Evolutionary conservation across 768 basidiomycete species (phyloP), one percentile per base, ranked within the genome.

Genomic region (Rossbeevera mucosa): DNA sequence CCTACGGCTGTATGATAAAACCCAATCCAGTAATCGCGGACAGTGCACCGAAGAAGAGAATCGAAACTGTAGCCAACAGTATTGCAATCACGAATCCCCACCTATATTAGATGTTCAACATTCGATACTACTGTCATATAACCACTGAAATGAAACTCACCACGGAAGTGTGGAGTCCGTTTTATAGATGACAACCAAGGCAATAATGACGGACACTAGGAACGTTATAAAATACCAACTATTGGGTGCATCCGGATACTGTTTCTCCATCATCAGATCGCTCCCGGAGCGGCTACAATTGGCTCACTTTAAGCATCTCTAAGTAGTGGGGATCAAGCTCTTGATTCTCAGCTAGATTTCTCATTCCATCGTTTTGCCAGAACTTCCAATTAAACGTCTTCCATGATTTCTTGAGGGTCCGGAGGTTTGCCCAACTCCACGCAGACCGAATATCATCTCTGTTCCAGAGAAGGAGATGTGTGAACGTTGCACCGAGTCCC

Each of bases 151-250:
- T 28, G 6, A 7, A 11, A 54, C 61, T 50, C 25, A 63, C 82
- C 82, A 82, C 20, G 82, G 82, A 9, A 84, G 63, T 2, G 74
- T 77, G 6, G 80, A 78, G 48, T 76, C 57, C n/a, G 74, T 76
- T 26, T 77, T 74, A 63, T 82, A 83, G 54, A 78, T 69, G 4
- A 78, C 76, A 6, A 76, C 72, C 72, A 82, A 74, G 0, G 80
- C 80, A 68, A 82, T 76, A 2, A 76, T 67, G 50, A 79, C 71
- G 26, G 63, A 67, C 4, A 60, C 2, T 5, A 61, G 16, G 22
- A 71, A 48, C 7, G 58, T 59, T 3, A 58, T 22, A 16, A 58
- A 54, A 57, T 73, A 73, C 73, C 71, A 72, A 33, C 63, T 65
- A 29, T 66, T 59, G 13, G 67, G 72, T 21, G 64, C 64, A 41